Base-by-base conservation (phyloP, 495 filamentous ascomycete genomes). In the Gamarada debralockiae region DNA sequence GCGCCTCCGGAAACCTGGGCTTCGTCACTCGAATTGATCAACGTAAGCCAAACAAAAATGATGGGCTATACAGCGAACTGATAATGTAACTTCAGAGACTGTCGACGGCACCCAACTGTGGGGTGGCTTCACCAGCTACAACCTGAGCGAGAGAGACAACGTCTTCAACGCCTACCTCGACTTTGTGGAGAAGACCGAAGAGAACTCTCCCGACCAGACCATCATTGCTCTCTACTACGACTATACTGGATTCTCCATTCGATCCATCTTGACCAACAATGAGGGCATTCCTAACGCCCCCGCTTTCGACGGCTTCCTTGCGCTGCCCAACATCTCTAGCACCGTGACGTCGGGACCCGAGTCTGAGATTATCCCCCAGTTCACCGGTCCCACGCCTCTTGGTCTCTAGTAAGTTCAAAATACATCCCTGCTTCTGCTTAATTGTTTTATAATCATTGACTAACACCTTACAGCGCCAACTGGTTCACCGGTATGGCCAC, bases 11-110 rank as follows among this genome's bases (percentile, higher is more conserved):
- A 54, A 81, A 82, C 60, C 77, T 77, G 49, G 79, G 77, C 2
- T 70, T 82, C 21, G 74, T 82, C 2, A 82, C 79, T 2, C 68
- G 70, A 20, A 75, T 74, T 34, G 71, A 78, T 37, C 47, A 77
- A 75, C 0, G 75, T 78, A 46, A 60, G 67, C 4, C 56, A 60
- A 13, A 68, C 63, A 24, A 55, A 64, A 6, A 59, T 78, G 17
- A 75, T 67, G 59, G 73, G 73, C 17, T 77, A 73, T 5, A 38
- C 46, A 10, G 44, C 15, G 18, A 21, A 55, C 31, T 56, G 24
- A 47, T 47, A 47, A 40, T 4, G 52, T 37, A 8, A 33, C 14
- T 15, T 52, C 36, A 43, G 24, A 42, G 77, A 78, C 0, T 76
- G 78, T 44, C 61, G 67, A 2, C 56, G 58, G 14, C 67, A 64